Evolutionary conservation across 179 eudicot genomes (phyloP), one percentile per base, ranked within the genome.

Genomic region (Nepenthes alata): DNA sequence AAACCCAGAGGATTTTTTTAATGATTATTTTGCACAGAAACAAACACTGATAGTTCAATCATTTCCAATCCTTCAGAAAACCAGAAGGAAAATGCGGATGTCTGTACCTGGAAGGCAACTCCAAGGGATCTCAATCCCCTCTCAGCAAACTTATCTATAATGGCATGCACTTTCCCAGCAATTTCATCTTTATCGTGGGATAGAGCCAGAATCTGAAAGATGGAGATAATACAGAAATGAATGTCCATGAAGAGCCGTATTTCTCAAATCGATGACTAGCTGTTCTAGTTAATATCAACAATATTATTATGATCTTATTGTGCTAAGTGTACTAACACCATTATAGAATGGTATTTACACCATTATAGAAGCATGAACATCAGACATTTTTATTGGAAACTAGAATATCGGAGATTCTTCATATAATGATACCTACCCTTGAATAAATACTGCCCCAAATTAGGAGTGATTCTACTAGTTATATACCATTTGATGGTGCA

Each of bases 71-170:
- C 16, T 13, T 35, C 9, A 44, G 16, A 57, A 14, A 39, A 47
- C n/a, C 6, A n/a, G 55, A 63, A 53, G 48, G 37, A 6, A 50
- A 47, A 65, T n/a, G 6, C n/a, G 14, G 8, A 14, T 2, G 44
- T 16, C 25, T 2, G 14, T 72, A 78, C 95, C 84, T 87, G 91
- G 61, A 78, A 10, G 51, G 87, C 81, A 69, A 88, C 89, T 16
- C 75, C 95, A 72, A 88, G 84, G 47, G 95, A 88, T 48, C 91
- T 80, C 48, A 88, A 62, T 38, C 91, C 89, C 39, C 81, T 70
- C 53, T 88, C 88, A 60, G 91, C 95, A 73, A 67, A 85, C 67
- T 83, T 85, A 64, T 85, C 89, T 49, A 88, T 80, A 37, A 88
- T 71, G 66, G 69, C 67, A 68, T 81, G 87, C 55, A 81, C 84